Evolutionary conservation across 83 land plant species (phyloP).

Genomic region (Isoetes engelmannii): DNA sequence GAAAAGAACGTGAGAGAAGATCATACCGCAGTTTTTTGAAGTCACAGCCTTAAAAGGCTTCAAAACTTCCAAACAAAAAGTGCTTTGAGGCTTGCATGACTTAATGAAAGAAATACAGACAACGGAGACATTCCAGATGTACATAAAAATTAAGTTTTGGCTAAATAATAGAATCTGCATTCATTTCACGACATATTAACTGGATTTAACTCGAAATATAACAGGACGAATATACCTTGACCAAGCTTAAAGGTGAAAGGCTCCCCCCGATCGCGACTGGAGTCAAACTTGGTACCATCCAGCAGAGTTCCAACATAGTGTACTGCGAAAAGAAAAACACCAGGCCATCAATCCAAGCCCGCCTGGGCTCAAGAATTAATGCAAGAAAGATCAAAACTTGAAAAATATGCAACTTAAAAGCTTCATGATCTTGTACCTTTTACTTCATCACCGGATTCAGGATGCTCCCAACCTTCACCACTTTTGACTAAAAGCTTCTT

Average conservation of each 20-base stretch:
- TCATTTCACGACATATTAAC: not conserved
- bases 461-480: constrained; percentile 31
- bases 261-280: constrained; percentile 32
- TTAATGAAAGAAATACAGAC: not conserved
- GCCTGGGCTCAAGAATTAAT: not conserved
- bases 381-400: not conserved
- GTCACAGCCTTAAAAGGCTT: not conserved
- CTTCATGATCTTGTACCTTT: constrained; percentile 16
- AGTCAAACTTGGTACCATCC: constrained; percentile 30
- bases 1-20: not conserved
- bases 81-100: not conserved
- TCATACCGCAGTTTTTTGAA: not conserved
- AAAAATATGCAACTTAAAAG: constrained; percentile 1
- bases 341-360: not conserved
- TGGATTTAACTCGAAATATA: not conserved
- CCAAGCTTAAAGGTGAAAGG: constrained; percentile 32
- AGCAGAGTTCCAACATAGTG: constrained; percentile 31
- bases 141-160: not conserved
- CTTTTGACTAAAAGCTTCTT: constrained; percentile 34
- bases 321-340: constrained; percentile 21
- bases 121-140: not conserved
- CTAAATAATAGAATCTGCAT: not conserved
- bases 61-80: not conserved
- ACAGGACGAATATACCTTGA: constrained; percentile 18
- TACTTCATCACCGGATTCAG: constrained; percentile 38